Conservation (phyloP, 768 basidiomycete genomes). For the Galerina marginata region DNA sequence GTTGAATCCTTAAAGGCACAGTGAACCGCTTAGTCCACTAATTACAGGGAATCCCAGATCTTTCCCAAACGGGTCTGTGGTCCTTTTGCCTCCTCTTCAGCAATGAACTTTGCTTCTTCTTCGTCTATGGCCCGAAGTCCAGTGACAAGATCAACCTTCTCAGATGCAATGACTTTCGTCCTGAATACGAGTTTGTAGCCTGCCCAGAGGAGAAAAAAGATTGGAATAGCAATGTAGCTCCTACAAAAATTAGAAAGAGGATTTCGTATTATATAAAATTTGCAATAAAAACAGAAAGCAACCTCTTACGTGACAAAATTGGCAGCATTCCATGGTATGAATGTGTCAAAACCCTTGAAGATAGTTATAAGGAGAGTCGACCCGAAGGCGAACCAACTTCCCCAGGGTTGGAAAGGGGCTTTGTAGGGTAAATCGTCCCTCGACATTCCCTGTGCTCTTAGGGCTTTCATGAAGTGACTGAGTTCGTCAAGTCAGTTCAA, state of each 20-base stretch:
- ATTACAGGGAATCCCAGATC: constrained; percentile 47
- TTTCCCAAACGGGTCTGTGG: constrained; percentile 32
- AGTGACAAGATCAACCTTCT: constrained; percentile 63
- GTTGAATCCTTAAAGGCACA: no score
- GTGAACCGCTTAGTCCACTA: no score
- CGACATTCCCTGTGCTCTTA: constrained; percentile 45
- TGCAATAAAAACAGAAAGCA: not conserved
- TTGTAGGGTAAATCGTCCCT: constrained; percentile 52
- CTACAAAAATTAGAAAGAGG: constrained; percentile 23
- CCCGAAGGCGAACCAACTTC: constrained; percentile 62
- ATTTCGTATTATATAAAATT: not conserved
- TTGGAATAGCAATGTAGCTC: constrained; percentile 49
- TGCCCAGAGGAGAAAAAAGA: constrained; percentile 45
- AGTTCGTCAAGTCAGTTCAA: not conserved
- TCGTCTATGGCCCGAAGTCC: constrained; percentile 66
- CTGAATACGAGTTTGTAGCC: constrained; percentile 45
- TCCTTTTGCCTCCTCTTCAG: constrained; percentile 47
- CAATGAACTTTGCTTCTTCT: constrained; percentile 59
- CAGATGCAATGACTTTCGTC: constrained; percentile 45
- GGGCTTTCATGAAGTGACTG: constrained; percentile 51
- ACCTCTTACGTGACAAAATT: constrained; percentile 64
- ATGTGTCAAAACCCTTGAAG: constrained; percentile 63
- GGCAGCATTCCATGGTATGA: constrained; percentile 54
- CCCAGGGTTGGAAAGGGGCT: constrained; percentile 68
- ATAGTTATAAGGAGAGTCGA: constrained; percentile 57